These are phyloP conservation scores for Colletotrichum sp. DNA, from an alignment of 2,329 filamentous ascomycete species.

Conservation along the genomic window DNA sequence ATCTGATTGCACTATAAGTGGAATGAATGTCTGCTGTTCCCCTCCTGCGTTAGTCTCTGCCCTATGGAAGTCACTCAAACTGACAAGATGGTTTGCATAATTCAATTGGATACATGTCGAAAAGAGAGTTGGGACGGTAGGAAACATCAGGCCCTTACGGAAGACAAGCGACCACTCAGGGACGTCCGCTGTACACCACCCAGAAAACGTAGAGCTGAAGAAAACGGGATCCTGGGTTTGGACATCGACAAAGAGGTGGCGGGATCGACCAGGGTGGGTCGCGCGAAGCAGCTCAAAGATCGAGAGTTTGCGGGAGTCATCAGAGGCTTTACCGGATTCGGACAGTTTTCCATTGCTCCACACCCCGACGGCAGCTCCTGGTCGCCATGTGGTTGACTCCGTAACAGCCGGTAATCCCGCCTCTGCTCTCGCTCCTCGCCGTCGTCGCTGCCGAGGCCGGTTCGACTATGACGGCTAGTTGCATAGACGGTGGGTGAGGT, in stretches of 20 bases:
- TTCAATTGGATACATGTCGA: not conserved
- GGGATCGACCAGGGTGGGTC: not conserved
- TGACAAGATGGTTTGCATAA: not conserved
- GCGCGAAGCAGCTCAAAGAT: not conserved
- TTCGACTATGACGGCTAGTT: not conserved
- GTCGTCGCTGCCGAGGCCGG: not conserved
- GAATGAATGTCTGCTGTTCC: not conserved
- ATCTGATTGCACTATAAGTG: not conserved
- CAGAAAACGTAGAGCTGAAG: not conserved
- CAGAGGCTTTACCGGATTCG: not conserved
- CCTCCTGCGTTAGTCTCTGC: not conserved
- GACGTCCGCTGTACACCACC: not conserved
- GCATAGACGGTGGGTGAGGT: not conserved
- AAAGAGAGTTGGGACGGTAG: not conserved
- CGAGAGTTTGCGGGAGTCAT: constrained; percentile 18
- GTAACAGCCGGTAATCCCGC: constrained; percentile 7
- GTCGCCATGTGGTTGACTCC: not conserved
- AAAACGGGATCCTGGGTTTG: constrained; percentile 2
- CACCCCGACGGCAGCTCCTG: not conserved
- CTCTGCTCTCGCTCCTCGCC: not conserved
- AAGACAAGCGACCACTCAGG: not conserved
- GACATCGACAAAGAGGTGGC: not conserved
- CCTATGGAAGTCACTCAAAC: not conserved
- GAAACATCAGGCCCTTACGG: not conserved
- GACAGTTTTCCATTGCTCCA: not conserved